A percentile compares a stretch with the other conserved stretches of the same genome.
phyloP scores from a whole-genome alignment of 1,139 yeast species.

The Meyerozyma carpophila region DNA sequence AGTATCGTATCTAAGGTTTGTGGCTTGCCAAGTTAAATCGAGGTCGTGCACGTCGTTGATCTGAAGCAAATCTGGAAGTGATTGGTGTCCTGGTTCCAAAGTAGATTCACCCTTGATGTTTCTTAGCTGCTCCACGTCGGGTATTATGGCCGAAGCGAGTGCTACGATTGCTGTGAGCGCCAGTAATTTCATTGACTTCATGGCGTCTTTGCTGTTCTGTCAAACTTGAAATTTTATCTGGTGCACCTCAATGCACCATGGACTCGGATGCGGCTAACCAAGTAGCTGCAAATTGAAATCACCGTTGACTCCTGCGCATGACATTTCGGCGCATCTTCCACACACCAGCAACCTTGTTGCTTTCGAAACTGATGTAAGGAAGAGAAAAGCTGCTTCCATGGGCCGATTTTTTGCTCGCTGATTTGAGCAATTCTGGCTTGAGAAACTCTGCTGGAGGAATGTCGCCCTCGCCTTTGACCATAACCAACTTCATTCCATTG shows the following conservation, averaged over 20 bases:
- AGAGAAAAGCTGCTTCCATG: slow-evolving; percentile 9
- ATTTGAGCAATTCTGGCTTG: slow-evolving; percentile 17
- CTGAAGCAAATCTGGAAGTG: slow-evolving; percentile 31
- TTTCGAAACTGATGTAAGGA: slow-evolving; percentile 52
- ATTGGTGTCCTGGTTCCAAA: slow-evolving; percentile 19
- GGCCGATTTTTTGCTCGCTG: slow-evolving; percentile 8
- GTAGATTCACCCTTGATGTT: neutral
- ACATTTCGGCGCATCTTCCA: slow-evolving; percentile 63
- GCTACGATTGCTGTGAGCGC: neutral
- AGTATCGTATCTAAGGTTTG: slow-evolving; percentile 26
- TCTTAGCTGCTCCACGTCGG: neutral
- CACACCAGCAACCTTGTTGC: slow-evolving; percentile 50
- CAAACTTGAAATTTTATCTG: neutral
- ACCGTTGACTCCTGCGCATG: slow-evolving; percentile 35
- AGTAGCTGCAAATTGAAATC: neutral
- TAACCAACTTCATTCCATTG: slow-evolving; percentile 31
- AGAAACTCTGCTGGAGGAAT: slow-evolving; percentile 31
- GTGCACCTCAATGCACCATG: neutral
- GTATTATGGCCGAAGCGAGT: neutral
- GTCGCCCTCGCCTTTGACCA: slow-evolving; percentile 66
- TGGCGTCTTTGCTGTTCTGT: neutral
- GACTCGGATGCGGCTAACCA: neutral
- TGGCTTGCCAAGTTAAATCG: slow-evolving; percentile 24
- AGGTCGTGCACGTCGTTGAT: slow-evolving; percentile 18
- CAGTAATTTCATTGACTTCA: neutral